Conservation (phyloP, 2,329 filamentous ascomycete genomes). For the Hypoxylon sp. region DNA sequence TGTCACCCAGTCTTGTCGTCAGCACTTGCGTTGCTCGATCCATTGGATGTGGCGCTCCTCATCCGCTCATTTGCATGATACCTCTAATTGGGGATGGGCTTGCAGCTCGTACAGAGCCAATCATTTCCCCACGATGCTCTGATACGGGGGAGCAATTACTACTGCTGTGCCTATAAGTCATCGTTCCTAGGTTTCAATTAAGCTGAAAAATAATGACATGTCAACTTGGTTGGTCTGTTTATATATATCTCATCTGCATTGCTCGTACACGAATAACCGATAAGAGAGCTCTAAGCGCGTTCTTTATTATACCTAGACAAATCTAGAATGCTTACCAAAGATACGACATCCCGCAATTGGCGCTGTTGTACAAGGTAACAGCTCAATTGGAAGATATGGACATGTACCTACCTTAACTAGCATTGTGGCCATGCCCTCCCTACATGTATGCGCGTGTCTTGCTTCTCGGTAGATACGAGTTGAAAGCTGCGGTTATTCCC, state of each 20-base stretch:
- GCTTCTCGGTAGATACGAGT: constrained; percentile 10
- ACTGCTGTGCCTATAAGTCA: constrained; percentile 3
- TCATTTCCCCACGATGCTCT: constrained; percentile 32
- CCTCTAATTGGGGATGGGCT: constrained; percentile 26
- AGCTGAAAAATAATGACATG: constrained; percentile 36
- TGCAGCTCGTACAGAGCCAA: constrained; percentile 27
- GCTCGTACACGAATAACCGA: constrained; percentile 1
- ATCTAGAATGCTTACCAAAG: constrained; percentile 10
- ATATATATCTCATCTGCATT: constrained; percentile 12
- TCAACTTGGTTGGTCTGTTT: constrained; percentile 22
- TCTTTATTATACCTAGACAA: background rate
- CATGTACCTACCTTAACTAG: background rate
- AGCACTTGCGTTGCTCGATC: constrained; percentile 10
- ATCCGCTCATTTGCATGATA: constrained; percentile 21
- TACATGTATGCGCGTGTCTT: constrained; percentile 2
- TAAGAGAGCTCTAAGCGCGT: constrained; percentile 11
- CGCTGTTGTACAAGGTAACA: background rate
- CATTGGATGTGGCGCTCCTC: constrained; percentile 13
- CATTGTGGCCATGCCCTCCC: constrained; percentile 23
- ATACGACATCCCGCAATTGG: constrained; percentile 6
- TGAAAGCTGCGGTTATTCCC: constrained; percentile 22
- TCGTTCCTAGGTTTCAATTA: constrained; percentile 11
- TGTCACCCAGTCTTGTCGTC: constrained; percentile 9
- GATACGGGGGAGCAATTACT: constrained; percentile 11
- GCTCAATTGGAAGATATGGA: constrained; percentile 11